phyloP scores from a whole-genome alignment of 176 grass and related monocot species.

The Bromus sterilis region DNA sequence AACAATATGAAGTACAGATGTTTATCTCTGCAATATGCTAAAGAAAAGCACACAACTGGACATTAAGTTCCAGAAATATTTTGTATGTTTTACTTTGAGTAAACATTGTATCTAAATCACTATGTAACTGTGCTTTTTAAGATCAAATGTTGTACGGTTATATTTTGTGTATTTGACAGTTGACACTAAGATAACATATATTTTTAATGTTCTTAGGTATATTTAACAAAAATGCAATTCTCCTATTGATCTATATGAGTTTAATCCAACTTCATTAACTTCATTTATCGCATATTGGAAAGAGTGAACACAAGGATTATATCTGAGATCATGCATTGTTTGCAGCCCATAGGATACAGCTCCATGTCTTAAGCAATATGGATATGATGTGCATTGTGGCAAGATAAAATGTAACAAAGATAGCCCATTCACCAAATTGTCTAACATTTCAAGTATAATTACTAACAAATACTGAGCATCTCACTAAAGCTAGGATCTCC shows the following conservation, averaged over 20 bases:
- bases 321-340: background rate
- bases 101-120: background rate
- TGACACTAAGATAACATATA: background rate
- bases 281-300: background rate
- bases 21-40: background rate
- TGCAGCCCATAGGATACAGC: background rate
- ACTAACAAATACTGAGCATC: background rate
- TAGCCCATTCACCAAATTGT: background rate
- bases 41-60: background rate
- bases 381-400: background rate
- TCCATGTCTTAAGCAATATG: background rate
- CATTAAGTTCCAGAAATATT: background rate
- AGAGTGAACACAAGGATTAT: background rate
- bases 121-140: background rate
- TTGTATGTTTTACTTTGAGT: slow-evolving; percentile 4
- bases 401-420: background rate
- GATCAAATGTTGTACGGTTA: background rate
- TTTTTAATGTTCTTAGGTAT: background rate
- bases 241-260: background rate
- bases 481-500: background rate
- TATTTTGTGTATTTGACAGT: background rate
- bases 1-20: background rate
- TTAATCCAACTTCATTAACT: background rate
- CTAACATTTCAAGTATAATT: background rate
- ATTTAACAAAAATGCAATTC: background rate